Evolutionary conservation across 495 filamentous ascomycete genomes (phyloP).

Genomic region (Tuber umbilicatum): DNA sequence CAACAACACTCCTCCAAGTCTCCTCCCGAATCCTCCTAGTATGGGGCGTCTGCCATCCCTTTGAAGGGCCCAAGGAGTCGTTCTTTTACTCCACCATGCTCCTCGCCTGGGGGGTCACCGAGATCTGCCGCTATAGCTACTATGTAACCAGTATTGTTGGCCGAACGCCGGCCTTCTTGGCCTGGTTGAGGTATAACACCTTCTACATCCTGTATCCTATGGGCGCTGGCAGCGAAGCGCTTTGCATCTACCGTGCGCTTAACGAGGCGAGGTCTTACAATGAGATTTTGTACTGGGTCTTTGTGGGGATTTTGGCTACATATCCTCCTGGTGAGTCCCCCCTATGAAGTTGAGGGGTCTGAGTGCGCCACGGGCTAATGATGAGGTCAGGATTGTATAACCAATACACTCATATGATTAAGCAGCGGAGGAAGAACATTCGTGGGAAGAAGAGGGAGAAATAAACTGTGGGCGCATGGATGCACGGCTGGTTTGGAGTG

Average conservation of each 20-base stretch:
- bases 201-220: conserved; percentile 90
- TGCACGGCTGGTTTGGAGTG: background rate
- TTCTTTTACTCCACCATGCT: conserved; percentile 64
- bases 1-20: conserved; percentile 86
- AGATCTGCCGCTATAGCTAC: conserved; percentile 82
- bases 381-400: conserved; percentile 64
- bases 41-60: conserved; percentile 66
- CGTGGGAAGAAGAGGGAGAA: conserved; percentile 48
- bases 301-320: conserved; percentile 58
- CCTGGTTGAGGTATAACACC: conserved; percentile 87
- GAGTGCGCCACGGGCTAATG: conserved; percentile 11
- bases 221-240: conserved; percentile 79
- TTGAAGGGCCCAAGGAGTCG: conserved; percentile 52
- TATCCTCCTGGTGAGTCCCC: conserved; percentile 71
- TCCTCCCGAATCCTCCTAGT: conserved; percentile 72
- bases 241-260: conserved; percentile 62
- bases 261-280: conserved; percentile 52
- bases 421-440: conserved; percentile 72
- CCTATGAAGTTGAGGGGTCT: conserved; percentile 4
- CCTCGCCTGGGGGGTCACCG: conserved; percentile 74
- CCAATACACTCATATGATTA: conserved; percentile 90
- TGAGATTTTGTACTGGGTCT: conserved; percentile 51
- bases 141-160: conserved; percentile 67
- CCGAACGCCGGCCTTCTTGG: conserved; percentile 54
- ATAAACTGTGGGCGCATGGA: conserved; percentile 9